Evolutionary conservation across 148 eudicot species (phyloP).

Genomic region (Rheum nobile): DNA sequence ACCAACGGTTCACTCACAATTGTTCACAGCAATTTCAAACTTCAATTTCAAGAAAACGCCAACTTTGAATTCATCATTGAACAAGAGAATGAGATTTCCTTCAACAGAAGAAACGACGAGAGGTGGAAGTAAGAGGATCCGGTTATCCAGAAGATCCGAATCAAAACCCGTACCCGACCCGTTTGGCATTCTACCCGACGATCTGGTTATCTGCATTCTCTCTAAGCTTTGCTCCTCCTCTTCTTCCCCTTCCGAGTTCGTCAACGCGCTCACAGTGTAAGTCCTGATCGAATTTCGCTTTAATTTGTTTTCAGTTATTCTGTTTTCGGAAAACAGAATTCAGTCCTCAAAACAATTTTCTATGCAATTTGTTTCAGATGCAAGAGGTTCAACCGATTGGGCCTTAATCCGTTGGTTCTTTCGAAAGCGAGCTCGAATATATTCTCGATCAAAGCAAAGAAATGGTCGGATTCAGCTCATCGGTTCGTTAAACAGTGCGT

Average conservation of each 20-base stretch:
- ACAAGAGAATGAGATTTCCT: background rate
- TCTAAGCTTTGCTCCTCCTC: constrained; percentile 34
- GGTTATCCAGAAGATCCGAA: background rate
- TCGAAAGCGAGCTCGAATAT: constrained; percentile 18
- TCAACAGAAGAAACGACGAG: background rate
- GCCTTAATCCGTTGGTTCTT: constrained; percentile 20
- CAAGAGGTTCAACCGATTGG: constrained; percentile 22
- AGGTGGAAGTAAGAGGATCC: background rate
- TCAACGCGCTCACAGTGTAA: constrained; percentile 32
- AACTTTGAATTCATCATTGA: no score
- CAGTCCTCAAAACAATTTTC: background rate
- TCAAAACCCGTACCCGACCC: constrained; percentile 16
- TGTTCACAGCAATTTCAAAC: background rate
- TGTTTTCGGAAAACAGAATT: background rate
- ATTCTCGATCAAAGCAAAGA: constrained; percentile 20
- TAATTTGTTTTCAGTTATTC: background rate
- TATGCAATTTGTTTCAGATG: constrained; percentile 12
- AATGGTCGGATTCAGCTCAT: constrained; percentile 35
- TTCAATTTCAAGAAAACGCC: background rate
- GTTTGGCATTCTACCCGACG: constrained; percentile 45
- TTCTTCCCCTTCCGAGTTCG: constrained; percentile 41
- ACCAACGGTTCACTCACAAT: background rate
- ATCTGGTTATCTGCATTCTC: constrained; percentile 36
- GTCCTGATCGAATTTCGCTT: constrained; percentile 1
- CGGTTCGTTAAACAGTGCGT: constrained; percentile 28